Base-by-base conservation (phyloP, 768 basidiomycete genomes). In the Chiua virens region DNA sequence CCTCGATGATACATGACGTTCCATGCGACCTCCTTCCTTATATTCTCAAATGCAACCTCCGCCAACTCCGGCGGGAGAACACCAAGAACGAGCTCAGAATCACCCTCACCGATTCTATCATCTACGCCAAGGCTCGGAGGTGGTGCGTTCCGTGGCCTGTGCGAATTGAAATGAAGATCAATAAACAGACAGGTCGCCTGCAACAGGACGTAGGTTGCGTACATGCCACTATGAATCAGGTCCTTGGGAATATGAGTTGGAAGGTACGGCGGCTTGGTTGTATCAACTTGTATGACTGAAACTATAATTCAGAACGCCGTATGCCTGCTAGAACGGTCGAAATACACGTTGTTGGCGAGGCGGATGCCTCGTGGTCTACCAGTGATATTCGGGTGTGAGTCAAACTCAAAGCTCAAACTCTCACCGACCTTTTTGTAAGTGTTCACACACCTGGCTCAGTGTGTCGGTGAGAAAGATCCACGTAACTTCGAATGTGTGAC, bases 1-100 rank as follows among this genome's bases (percentile, higher is more conserved):
- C 89, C 89, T 67, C 85, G 75, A 66, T 90, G 89, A 53, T 80
- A 70, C 89, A 92, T 92, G 3, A 73, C 73, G 41, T 79, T 74
- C 87, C 88, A 92, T 42, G 75, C 71, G 0, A 91, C 89, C 61
- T 91, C 89, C 10, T 74, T 67, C 52, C 68, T 75, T 56, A 90
- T 54, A 5, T 70, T 76, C 42, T 79, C 80, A 59, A 89, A 89
- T 0, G 80, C 84, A 17, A 61, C 64, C 8, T 74, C 74, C 3
- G 78, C 82, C 28, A 88, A 64, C 5, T 81, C 80, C 0, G 70
- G 58, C 0, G 86, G 81, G 13, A 89, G 74, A 44, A 90, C 52
- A 55, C 83, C 72, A 6, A 74, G 69, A 8, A 83, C 69, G n/a
- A 91, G 74, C 49, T 70, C 76, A 1, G 81, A 82, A 59, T 91